Base-by-base conservation (phyloP, 2,329 filamentous ascomycete genomes). In the Fusarium acutatum region DNA sequence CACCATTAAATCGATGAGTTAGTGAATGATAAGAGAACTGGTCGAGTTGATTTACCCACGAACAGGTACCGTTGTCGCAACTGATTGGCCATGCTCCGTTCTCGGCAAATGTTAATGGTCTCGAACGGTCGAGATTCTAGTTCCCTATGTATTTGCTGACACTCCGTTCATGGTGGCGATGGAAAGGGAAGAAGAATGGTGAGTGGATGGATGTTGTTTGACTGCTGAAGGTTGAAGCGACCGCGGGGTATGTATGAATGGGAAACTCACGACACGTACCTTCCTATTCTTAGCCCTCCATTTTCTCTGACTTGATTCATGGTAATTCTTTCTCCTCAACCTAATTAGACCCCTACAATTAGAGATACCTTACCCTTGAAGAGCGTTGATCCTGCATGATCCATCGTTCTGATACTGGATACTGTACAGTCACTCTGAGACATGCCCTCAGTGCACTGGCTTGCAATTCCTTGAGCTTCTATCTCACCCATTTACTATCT, bases 301-400 rank as follows among this genome's bases (percentile, higher is more conserved):
- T 47, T 38, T 60, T 24, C 40, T 41, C 54, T 26, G 13, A 28
- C 22, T 28, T 41, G 32, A 18, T 41, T 32, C 13, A 62, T 20
- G 30, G 38, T 26, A 13, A 60, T 53, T 62, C 18, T 43, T 13
- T 24, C 47, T 54, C 41, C 30, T 68, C 32, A 15, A 43, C 22
- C 37, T 26, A 38, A 20, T 32, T 26, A 43, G 32, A 63, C 35
- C 56, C 64, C 41, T 68, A 54, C 56, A 41, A 18, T 18, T 22
- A 53, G 26, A 52, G n/a, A 52, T 53, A 40, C 38, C 34, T 54
- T 50, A 52, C 24, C 44, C 62, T 63, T 57, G 28, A 35, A 50
- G 62, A 41, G 10, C 12, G 62, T 28, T 47, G 41, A 70, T 60
- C 67, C 40, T 71, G 37, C 47, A 44, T 65, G 37, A 35, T 41